Evolutionary conservation across 768 basidiomycete species (phyloP).

Genomic region (Daedalea quercina): DNA sequence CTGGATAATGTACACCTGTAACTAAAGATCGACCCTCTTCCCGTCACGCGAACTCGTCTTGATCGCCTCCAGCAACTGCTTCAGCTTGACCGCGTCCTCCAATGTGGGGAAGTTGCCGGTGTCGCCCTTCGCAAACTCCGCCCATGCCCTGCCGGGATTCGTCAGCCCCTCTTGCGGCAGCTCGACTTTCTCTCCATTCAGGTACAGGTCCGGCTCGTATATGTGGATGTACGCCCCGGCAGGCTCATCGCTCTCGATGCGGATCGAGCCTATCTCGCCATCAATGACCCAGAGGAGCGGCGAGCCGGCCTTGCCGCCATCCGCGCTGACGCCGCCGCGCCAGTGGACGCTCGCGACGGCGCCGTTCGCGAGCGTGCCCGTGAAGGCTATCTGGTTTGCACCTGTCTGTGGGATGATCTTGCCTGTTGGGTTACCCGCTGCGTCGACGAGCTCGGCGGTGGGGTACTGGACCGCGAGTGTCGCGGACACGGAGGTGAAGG

Average conservation of each 20-base stretch:
- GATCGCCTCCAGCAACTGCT: constrained; percentile 21
- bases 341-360: constrained; percentile 23
- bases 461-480: constrained; percentile 21
- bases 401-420: constrained; percentile 14
- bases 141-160: constrained; percentile 15
- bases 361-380: constrained; percentile 25
- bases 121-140: constrained; percentile 19
- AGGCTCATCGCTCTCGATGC: constrained; percentile 15
- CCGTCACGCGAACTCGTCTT: constrained; percentile 18
- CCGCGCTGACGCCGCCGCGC: constrained; percentile 17
- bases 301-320: constrained; percentile 17
- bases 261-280: constrained; percentile 27
- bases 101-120: constrained; percentile 20
- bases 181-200: constrained; percentile 26
- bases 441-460: constrained; percentile 19
- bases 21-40: constrained; percentile 2
- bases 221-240: constrained; percentile 14
- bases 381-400: constrained; percentile 24
- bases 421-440: constrained; percentile 20
- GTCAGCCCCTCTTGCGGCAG: background rate
- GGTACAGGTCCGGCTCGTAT: constrained; percentile 20
- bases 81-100: constrained; percentile 23
- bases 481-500: constrained; percentile 24
- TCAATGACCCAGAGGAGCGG: constrained; percentile 28
- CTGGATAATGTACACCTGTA: background rate